phyloP scores from a whole-genome alignment of 306 rosid species.

The Pyrus communis region DNA sequence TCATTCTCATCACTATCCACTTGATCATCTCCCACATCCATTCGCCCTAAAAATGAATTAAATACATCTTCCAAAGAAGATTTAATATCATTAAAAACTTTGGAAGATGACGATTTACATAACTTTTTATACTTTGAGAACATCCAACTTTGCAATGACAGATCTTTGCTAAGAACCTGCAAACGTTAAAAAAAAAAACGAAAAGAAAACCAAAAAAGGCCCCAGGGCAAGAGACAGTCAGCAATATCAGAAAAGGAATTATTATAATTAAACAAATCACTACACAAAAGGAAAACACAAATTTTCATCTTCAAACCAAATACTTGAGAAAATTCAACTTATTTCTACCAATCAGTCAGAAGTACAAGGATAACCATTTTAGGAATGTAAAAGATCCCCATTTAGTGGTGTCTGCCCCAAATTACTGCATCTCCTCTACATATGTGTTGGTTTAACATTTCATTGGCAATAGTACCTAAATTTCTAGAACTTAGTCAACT shows the following conservation, averaged over 20 bases:
- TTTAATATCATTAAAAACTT: constrained; percentile 34
- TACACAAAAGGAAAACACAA: background rate
- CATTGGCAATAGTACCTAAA: background rate
- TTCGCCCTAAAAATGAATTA: constrained; percentile 34
- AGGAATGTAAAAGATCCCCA: background rate
- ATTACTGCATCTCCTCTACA: background rate
- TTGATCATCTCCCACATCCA: constrained; percentile 35
- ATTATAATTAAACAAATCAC: background rate
- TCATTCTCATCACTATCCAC: constrained; percentile 57
- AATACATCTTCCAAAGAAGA: constrained; percentile 43
- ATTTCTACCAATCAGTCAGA: background rate
- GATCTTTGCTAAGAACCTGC: constrained; percentile 70
- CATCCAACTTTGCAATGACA: constrained; percentile 56
- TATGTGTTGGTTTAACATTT: background rate
- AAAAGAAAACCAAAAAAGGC: background rate
- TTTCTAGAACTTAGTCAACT: background rate
- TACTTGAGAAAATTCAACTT: background rate
- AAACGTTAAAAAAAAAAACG: background rate
- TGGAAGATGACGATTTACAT: constrained; percentile 27
- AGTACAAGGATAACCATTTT: background rate
- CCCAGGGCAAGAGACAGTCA: background rate
- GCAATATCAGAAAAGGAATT: background rate
- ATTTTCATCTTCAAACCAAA: background rate
- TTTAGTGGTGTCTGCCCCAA: background rate
- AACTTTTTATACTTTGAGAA: constrained; percentile 51